Conservation (phyloP, 305 asterid species). For the Solanum hybrid region DNA sequence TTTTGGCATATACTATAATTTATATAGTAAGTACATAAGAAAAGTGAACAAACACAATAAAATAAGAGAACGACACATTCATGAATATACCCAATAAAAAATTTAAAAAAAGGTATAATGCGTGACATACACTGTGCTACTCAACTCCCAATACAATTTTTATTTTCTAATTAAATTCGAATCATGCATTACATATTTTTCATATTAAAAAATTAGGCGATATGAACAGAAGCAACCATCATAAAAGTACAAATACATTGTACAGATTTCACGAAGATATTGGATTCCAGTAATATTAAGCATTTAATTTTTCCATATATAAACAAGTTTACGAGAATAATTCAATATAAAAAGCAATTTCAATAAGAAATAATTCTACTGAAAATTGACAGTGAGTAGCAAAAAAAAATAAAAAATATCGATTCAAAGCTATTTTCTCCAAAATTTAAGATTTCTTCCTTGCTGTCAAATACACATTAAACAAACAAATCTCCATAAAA, state of each 20-base stretch:
- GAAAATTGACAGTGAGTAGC: neutral
- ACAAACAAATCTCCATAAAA: neutral
- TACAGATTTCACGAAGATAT: neutral
- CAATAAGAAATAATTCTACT: neutral
- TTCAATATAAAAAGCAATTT: neutral
- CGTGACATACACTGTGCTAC: neutral
- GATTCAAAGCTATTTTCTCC: neutral
- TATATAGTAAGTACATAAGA: neutral
- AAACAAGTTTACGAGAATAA: neutral
- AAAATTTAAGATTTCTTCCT: neutral
- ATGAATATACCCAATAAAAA: neutral
- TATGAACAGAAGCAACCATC: neutral
- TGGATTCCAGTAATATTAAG: neutral
- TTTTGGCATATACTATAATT: neutral
- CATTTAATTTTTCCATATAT: neutral
- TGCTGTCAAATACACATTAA: slow-evolving; percentile 2
- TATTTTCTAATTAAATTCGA: too few relatives aligned
- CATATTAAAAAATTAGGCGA: neutral
- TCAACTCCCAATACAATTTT: neutral
- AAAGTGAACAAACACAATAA: neutral
- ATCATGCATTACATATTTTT: neutral
- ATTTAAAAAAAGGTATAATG: neutral
- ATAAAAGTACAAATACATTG: neutral
- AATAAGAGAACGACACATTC: neutral
- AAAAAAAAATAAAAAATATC: neutral